phyloP scores from a whole-genome alignment of 495 filamentous ascomycete genomes.

The Neurospora sp. region DNA sequence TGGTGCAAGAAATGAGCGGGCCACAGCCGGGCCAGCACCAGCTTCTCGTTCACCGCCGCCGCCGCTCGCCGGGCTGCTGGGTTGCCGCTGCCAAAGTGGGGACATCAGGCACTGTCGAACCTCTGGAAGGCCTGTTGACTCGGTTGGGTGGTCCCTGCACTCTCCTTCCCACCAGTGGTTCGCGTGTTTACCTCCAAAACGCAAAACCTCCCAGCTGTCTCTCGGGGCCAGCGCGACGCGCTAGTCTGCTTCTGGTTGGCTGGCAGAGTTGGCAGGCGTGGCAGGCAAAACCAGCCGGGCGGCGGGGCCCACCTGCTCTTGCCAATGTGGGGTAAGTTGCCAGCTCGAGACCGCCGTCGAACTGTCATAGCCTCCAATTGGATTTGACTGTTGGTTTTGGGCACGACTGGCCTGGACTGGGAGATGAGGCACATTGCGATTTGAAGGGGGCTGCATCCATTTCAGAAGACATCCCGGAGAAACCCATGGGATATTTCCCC shows the following conservation, averaged over 20 bases:
- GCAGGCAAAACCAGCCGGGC: not conserved
- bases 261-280: not conserved
- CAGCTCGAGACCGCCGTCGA: not conserved
- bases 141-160: slow-evolving; percentile 20
- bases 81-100: slow-evolving; percentile 10
- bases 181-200: slow-evolving; percentile 19
- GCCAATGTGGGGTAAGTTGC: not conserved
- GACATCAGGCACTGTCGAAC: slow-evolving; percentile 20
- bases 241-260: slow-evolving; percentile 9
- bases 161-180: not conserved
- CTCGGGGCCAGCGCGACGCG: slow-evolving; percentile 10
- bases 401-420: not conserved
- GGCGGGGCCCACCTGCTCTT: not conserved
- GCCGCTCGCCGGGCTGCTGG: slow-evolving; percentile 7
- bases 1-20: slow-evolving; percentile 24
- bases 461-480: not conserved
- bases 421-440: not conserved
- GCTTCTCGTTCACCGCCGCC: slow-evolving; percentile 20
- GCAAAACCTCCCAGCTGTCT: not conserved
- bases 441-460: not conserved
- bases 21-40: slow-evolving; percentile 2
- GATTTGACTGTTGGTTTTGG: not conserved
- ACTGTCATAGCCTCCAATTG: not conserved
- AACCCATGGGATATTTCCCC: not conserved
- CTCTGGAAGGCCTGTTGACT: slow-evolving; percentile 8